Percentiles rank a stretch among this genome's conserved stretches.
phyloP scores from a whole-genome alignment of 768 basidiomycete species.

The Collybia sordida region DNA sequence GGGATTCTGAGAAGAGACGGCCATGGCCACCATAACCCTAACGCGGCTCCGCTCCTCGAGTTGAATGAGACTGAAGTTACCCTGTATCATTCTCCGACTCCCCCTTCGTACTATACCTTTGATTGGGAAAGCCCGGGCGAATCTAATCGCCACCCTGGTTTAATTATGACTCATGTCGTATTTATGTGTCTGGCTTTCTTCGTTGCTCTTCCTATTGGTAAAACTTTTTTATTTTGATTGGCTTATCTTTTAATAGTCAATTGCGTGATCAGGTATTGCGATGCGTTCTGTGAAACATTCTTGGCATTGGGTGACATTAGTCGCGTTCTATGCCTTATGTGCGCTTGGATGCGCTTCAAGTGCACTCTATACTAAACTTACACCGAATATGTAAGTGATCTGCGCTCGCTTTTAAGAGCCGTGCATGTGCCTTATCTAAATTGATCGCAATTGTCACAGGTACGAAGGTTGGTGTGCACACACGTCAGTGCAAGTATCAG shows the following conservation, averaged over 20 bases:
- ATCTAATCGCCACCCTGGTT: constrained; percentile 52
- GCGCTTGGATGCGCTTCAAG: constrained; percentile 67
- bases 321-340: constrained; percentile 61
- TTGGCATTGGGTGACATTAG: constrained; percentile 54
- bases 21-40: constrained; percentile 49
- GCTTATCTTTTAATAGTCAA: constrained; percentile 3
- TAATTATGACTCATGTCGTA: constrained; percentile 74
- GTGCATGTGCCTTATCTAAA: constrained; percentile 3
- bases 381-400: constrained; percentile 76
- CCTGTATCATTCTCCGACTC: constrained; percentile 63
- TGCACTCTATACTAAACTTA: constrained; percentile 71
- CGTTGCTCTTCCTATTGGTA: constrained; percentile 77
- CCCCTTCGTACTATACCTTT: constrained; percentile 80
- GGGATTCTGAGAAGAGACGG: constrained; percentile 25
- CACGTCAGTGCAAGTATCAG: too few species aligned
- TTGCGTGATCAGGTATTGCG: constrained; percentile 57
- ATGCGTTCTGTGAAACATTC: constrained; percentile 77
- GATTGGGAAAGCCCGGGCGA: constrained; percentile 62
- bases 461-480: constrained; percentile 50
- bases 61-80: constrained; percentile 80
- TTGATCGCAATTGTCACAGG: constrained; percentile 40
- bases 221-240: constrained; percentile 5
- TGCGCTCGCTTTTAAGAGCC: constrained; percentile 9
- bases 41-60: constrained; percentile 49
- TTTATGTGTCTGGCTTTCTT: constrained; percentile 84